Evolutionary conservation across 805 yeast species (phyloP), one percentile per base, ranked within the genome.

Genomic region (Kluyveromyces aestuarii): DNA sequence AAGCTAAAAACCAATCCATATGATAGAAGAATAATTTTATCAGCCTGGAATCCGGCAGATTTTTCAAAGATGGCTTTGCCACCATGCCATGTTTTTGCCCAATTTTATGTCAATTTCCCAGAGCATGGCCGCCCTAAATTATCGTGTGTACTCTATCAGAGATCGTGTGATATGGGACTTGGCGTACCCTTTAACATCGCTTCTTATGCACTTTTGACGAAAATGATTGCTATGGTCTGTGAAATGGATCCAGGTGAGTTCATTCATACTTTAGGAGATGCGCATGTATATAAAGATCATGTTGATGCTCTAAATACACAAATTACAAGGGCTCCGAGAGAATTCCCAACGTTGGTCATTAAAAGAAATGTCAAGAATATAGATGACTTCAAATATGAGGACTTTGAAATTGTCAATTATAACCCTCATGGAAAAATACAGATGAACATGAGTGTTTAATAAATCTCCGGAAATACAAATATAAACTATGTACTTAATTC

Each of bases 111-210:
- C 38, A 85, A 77, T 58, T 86, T 85, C 70, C 91, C 95, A n/a
- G 66, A 60, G 35, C 62, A 62, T 25, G 67, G 64, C 21, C 79
- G 69, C 57, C 95, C 95, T 19, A 80, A 75, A 59, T 75, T 93
- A 48, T 85, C 93, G 11, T 93, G 99, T 65, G 77, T 84, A 50
- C 72, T 93, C 72, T 93, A 93, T 68, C 99, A 93, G 70, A 79
- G 99, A 60, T 86, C 96, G n/a, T 91, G 98, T 68, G 99, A 93
- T 63, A 90, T 93, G 96, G 99, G 99, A 0, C 76, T 93, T n/a
- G 99, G 99, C 13, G 98, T 93, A 19, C 99, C 99, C 0, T 93
- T 93, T 68, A 93, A 93, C 64, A 93, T 93, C 60, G 99, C 99
- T 0, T 88, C 97, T 0, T 93, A 93, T 63, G 96, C 99, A 0